Conservation (phyloP, 345 rosid species). For the Hibiscus syriacus region DNA sequence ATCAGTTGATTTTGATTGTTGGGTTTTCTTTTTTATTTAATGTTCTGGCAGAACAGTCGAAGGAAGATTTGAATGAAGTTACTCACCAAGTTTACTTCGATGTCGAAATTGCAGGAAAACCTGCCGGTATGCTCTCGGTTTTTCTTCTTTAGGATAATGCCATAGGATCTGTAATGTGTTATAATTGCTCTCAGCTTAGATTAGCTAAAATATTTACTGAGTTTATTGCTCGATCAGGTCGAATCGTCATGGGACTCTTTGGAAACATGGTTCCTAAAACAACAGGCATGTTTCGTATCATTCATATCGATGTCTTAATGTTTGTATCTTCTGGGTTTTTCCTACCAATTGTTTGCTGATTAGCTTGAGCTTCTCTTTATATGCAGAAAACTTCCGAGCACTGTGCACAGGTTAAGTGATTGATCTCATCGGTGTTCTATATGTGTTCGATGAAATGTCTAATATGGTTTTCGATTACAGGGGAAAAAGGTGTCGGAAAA, state of each 20-base stretch:
- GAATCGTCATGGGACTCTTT: constrained; percentile 74
- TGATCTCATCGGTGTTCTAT: background rate
- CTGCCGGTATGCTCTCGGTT: background rate
- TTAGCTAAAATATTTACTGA: background rate
- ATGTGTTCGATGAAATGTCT: too few relatives aligned
- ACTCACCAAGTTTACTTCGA: background rate
- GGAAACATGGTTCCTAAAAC: constrained; percentile 92
- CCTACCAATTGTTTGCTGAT: constrained; percentile 2
- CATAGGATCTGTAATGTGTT: background rate
- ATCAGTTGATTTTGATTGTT: too few relatives aligned
- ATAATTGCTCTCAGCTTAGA: background rate
- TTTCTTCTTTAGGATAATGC: background rate
- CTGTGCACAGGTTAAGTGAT: constrained; percentile 70
- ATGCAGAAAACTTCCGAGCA: constrained; percentile 95
- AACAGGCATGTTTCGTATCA: constrained; percentile 31
- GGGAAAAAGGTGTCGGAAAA: constrained; percentile 85
- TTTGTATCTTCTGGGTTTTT: background rate
- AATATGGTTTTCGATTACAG: constrained; percentile 25
- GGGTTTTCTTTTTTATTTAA: too few relatives aligned
- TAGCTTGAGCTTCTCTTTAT: background rate
- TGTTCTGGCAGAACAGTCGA: too few relatives aligned
- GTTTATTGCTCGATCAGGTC: constrained; percentile 41
- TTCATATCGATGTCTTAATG: background rate
- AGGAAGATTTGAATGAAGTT: background rate
- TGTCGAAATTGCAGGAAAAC: background rate